A percentile compares a stretch with the other conserved stretches of the same genome.
phyloP scores from a whole-genome alignment of 352 stramenopile species.

The Hyaloperonospora arabidopsidis region DNA sequence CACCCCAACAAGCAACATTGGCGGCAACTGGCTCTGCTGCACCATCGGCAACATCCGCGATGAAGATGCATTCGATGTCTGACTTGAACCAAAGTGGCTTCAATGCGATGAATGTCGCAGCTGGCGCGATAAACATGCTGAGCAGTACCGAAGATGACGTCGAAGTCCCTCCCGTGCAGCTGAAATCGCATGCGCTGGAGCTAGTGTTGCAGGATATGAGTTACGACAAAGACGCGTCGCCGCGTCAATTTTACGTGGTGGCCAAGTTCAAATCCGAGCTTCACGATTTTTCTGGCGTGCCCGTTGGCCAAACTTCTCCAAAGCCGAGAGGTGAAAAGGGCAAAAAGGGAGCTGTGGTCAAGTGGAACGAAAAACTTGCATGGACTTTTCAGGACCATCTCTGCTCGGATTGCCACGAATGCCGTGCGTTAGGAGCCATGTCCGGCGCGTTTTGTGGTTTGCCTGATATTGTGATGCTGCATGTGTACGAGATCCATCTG shows the following conservation, averaged over 20 bases:
- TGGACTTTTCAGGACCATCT: slow-evolving; percentile 78
- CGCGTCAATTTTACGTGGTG: slow-evolving; percentile 81
- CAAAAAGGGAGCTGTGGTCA: slow-evolving; percentile 48
- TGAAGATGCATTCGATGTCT: slow-evolving; percentile 17
- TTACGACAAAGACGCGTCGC: slow-evolving; percentile 59
- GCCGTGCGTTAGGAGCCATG: slow-evolving; percentile 43
- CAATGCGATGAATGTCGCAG: slow-evolving; percentile 18
- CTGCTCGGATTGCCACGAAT: slow-evolving; percentile 67
- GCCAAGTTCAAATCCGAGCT: slow-evolving; percentile 81
- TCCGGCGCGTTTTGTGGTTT: slow-evolving; percentile 62
- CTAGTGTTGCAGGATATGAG: slow-evolving; percentile 64
- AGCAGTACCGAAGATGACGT: slow-evolving; percentile 11
- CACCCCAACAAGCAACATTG: slow-evolving; percentile 3
- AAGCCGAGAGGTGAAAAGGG: slow-evolving; percentile 49
- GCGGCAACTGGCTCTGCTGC: slow-evolving; percentile 3
- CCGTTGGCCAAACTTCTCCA: slow-evolving; percentile 69
- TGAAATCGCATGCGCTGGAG: slow-evolving; percentile 64
- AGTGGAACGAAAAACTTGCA: slow-evolving; percentile 64
- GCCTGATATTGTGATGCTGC: slow-evolving; percentile 72
- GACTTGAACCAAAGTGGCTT: slow-evolving; percentile 23
- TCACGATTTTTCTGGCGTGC: slow-evolving; percentile 63
- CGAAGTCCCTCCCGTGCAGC: slow-evolving; percentile 20
- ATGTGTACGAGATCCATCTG: slow-evolving; percentile 80
- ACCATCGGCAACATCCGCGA: slow-evolving; percentile 6
- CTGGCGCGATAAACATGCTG: slow-evolving; percentile 23